Conservation (phyloP, 140 eudicot genomes). For the Erigeron philadelphicus region DNA sequence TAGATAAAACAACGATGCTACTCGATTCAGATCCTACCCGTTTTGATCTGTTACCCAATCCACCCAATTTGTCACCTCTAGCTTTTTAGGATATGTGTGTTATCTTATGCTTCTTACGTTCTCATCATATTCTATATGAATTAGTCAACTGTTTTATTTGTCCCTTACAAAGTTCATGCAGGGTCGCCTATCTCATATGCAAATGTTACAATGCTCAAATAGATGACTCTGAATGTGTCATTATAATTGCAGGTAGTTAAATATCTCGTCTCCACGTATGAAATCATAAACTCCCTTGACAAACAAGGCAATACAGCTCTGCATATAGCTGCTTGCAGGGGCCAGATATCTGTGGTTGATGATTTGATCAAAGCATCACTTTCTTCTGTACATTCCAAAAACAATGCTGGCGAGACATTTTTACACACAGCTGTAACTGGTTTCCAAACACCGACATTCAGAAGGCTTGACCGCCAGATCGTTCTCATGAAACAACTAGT, state of each 20-base stretch:
- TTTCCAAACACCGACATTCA: conserved; percentile 76
- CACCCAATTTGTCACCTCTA: not conserved
- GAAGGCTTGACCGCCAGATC: conserved; percentile 73
- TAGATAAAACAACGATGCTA: not conserved
- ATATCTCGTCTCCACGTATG: conserved; percentile 44
- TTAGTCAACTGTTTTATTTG: not conserved
- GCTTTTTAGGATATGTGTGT: not conserved
- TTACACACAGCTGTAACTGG: conserved; percentile 73
- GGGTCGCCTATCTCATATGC: not conserved
- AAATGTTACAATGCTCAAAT: not conserved
- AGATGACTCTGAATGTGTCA: not conserved
- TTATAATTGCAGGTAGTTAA: conserved; percentile 57
- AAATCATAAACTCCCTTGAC: conserved; percentile 56
- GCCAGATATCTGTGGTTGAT: conserved; percentile 69
- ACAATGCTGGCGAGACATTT: conserved; percentile 69
- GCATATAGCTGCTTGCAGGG: conserved; percentile 81
- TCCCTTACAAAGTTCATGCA: not conserved
- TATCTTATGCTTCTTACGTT: not conserved
- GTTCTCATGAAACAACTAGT: conserved; percentile 70
- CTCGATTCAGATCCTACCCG: not conserved
- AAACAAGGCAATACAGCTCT: conserved; percentile 77
- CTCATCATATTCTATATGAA: not conserved
- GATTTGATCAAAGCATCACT: conserved; percentile 57
- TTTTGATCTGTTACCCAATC: not conserved
- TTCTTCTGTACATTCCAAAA: conserved; percentile 44